These are phyloP conservation scores for Zygosaccharomyces pseudobailii DNA, from an alignment of 1,139 yeast species.

Conservation along the genomic window DNA sequence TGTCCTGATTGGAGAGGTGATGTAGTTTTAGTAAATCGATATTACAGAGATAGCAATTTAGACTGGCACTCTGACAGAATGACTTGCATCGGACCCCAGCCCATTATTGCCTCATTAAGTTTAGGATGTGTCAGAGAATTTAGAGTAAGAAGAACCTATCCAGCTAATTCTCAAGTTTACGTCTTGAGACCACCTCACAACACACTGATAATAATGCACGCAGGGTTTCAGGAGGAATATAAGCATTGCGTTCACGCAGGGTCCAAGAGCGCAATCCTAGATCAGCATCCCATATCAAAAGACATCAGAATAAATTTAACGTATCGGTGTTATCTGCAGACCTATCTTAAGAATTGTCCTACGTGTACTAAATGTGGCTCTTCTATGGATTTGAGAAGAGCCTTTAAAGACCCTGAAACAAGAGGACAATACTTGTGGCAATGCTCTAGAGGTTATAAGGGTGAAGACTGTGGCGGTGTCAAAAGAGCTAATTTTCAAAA, in stretches of 20 bases:
- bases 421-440: slow-evolving; percentile 53
- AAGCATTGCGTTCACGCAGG: slow-evolving; percentile 52
- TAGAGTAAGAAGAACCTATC: slow-evolving; percentile 43
- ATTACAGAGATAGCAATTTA: slow-evolving; percentile 47
- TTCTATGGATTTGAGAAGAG: slow-evolving; percentile 46
- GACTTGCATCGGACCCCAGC: slow-evolving; percentile 65
- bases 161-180: slow-evolving; percentile 23
- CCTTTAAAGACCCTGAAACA: slow-evolving; percentile 40
- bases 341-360: slow-evolving; percentile 41
- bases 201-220: slow-evolving; percentile 61
- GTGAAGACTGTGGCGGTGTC: slow-evolving; percentile 44
- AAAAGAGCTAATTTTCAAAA: slow-evolving; percentile 45
- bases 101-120: slow-evolving; percentile 59
- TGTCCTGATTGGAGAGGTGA: slow-evolving; percentile 47
- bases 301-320: slow-evolving; percentile 56
- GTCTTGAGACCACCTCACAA: slow-evolving; percentile 14
- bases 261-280: slow-evolving; percentile 30
- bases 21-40: slow-evolving; percentile 53
- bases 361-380: slow-evolving; percentile 45
- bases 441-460: slow-evolving; percentile 41
- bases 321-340: slow-evolving; percentile 44
- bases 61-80: slow-evolving; percentile 75
- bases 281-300: slow-evolving; percentile 47
- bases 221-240: slow-evolving; percentile 70
- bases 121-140: slow-evolving; percentile 67